Conservation (phyloP, 2,329 filamentous ascomycete genomes). For the Lachnellula hyalina region DNA sequence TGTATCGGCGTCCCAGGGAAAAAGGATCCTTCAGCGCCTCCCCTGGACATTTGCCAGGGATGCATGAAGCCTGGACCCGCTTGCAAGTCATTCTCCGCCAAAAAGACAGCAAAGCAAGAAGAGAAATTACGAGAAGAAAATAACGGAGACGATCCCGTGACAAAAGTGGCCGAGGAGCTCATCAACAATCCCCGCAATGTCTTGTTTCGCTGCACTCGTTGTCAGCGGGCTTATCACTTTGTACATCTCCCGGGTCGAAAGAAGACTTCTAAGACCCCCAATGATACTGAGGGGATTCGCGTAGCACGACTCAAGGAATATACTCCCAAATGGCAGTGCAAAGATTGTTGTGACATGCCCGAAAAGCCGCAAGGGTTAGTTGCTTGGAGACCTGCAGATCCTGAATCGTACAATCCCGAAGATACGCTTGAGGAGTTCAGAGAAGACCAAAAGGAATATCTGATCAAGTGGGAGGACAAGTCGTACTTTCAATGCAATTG, state of each 20-base stretch:
- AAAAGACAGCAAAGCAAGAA: conserved; percentile 71
- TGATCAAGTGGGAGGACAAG: conserved; percentile 77
- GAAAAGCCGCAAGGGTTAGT: conserved; percentile 73
- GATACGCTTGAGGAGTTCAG: conserved; percentile 49
- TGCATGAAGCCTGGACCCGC: conserved; percentile 63
- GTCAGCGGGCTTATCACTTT: conserved; percentile 75
- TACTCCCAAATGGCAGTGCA: conserved; percentile 70
- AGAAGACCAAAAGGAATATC: conserved; percentile 83
- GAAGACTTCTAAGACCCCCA: conserved; percentile 31
- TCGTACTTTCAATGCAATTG: conserved; percentile 82
- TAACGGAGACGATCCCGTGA: conserved; percentile 70
- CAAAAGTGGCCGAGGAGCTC: conserved; percentile 52
- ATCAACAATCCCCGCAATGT: conserved; percentile 73
- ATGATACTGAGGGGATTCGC: conserved; percentile 45
- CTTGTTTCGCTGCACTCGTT: conserved; percentile 76
- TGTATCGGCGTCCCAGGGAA: conserved; percentile 67
- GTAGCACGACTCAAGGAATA: conserved; percentile 68
- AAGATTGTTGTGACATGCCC: conserved; percentile 62
- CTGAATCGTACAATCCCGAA: conserved; percentile 48
- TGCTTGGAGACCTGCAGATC: conserved; percentile 74
- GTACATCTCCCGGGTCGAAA: conserved; percentile 62
- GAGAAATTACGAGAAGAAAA: conserved; percentile 79
- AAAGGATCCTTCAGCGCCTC: conserved; percentile 66
- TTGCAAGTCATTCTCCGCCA: conserved; percentile 70
- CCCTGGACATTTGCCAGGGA: conserved; percentile 63